Evolutionary conservation across 805 yeast species (phyloP), one percentile per base, ranked within the genome.

Genomic region (Metschnikowia kunwiensis): DNA sequence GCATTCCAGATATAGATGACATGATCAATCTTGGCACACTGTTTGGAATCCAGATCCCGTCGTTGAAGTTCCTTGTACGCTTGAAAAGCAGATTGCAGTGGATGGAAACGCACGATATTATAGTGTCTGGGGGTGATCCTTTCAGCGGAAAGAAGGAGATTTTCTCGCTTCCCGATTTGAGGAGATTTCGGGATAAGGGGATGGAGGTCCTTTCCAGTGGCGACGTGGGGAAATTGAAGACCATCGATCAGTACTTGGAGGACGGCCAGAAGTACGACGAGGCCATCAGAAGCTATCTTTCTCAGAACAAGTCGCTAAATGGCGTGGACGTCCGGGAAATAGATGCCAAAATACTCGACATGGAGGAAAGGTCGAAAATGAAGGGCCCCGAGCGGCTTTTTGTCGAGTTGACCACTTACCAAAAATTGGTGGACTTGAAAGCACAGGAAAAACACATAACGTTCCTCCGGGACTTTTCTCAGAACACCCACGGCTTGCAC

Each of bases 1-100:
- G 63, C 1, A 34, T 64, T 6, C 65, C 63, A 11, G 83, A 80
- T 17, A 67, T 77, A 32, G 59, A 66, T 24, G 78, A 74, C 26
- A 54, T 82, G 53, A 71, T 80, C 16, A 72, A 68, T 28, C 55
- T 77, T 24, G 91, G 89, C 1, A 64, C 68, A 38, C 68, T 79
- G 2, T 74, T 81, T 50, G 84, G 84, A 4, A 55, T 84, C 24
- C 68, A 64, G 5, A 54, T 83, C 11, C 73, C 77, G 2, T 70
- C 80, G 1, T 53, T 68, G 31, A 44, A 40, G 12, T 66, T 68
- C 34, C 47, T 68, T n/a, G 50, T 47, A 2, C 52, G 74, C 30
- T 43, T 68, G n/a, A 50, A 65, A 38, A 62, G 60, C 37, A 44
- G 62, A 10, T 36, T 61, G 32, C 46, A 50, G 23, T 68, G 74